A percentile compares a stretch with the other conserved stretches of the same genome.
Conservation (phyloP, 1,284 basidiomycete genomes). For the Apiotrichum veenhuisii region DNA sequence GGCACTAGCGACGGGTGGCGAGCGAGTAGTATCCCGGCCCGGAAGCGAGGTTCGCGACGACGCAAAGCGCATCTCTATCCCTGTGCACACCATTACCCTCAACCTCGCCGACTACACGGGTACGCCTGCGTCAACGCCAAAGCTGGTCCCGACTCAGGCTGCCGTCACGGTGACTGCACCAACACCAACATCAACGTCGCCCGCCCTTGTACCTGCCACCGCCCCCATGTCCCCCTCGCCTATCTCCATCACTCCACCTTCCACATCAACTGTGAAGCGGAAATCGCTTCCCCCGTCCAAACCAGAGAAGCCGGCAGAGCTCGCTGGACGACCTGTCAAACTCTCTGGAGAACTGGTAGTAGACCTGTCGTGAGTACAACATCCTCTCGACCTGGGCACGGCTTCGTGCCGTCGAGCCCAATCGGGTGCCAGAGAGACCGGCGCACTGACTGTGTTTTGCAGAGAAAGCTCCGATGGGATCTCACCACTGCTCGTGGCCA, state of each 20-base stretch:
- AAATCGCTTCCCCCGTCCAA: slow-evolving; percentile 4
- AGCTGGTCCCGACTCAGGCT: slow-evolving; percentile 1
- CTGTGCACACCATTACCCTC: slow-evolving; percentile 41
- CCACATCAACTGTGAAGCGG: slow-evolving; percentile 3
- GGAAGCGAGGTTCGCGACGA: slow-evolving; percentile 31
- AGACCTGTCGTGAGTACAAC: slow-evolving; percentile 14
- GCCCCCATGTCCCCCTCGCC: slow-evolving; percentile 1
- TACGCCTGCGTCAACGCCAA: slow-evolving; percentile 3
- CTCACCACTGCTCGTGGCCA: slow-evolving; percentile 26
- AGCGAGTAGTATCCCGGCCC: slow-evolving; percentile 23
- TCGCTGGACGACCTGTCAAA: neutral
- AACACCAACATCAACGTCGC: neutral
- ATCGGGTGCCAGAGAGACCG: neutral
- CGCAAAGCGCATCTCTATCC: slow-evolving; percentile 22
- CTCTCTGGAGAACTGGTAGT: slow-evolving; percentile 4
- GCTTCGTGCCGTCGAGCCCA: neutral
- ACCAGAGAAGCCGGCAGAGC: slow-evolving; percentile 9
- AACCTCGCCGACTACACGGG: slow-evolving; percentile 39
- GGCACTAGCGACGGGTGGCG: slow-evolving; percentile 4
- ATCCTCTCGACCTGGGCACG: neutral
- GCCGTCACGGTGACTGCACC: slow-evolving; percentile 13
- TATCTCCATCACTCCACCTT: neutral
- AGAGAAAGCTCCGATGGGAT: slow-evolving; percentile 16
- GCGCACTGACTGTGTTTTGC: slow-evolving; percentile 3
- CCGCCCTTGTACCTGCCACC: slow-evolving; percentile 5